A percentile compares a stretch with the other conserved stretches of the same genome.
Evolutionary conservation across 2,329 filamentous ascomycete genomes (phyloP).

Genomic region (Dothideomycetes sp.): DNA sequence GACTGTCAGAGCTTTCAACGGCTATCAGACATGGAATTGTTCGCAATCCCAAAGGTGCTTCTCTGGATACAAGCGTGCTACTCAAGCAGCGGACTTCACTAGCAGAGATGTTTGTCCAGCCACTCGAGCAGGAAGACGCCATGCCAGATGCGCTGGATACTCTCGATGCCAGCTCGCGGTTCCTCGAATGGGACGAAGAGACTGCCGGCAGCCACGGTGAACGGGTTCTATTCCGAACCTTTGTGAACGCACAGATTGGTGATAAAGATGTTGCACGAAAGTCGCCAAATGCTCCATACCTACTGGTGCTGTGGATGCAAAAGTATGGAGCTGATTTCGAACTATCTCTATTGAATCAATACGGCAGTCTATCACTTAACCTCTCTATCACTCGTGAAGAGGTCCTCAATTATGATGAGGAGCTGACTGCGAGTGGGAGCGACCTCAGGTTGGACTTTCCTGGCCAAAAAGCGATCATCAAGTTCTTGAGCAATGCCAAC

Average conservation of each 20-base stretch:
- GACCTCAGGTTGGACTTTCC: neutral
- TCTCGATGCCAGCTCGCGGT: neutral
- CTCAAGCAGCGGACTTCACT: neutral
- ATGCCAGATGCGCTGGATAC: neutral
- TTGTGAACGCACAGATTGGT: neutral
- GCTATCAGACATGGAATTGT: neutral
- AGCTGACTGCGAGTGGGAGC: neutral
- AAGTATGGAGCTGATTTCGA: neutral
- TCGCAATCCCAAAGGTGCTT: neutral
- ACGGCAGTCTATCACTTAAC: neutral
- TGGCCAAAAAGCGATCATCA: neutral
- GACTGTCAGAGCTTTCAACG: neutral
- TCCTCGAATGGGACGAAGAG: neutral
- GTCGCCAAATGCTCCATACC: neutral
- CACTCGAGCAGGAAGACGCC: neutral
- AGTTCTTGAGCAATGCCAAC: neutral
- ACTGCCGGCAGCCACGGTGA: neutral
- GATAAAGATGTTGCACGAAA: neutral
- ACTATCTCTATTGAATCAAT: neutral
- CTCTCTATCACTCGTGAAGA: neutral
- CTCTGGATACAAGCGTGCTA: neutral
- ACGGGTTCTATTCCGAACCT: neutral
- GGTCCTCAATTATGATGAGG: neutral
- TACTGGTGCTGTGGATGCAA: neutral
- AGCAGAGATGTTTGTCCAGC: neutral